phyloP scores from a whole-genome alignment of 768 basidiomycete species.

The Lactifluus rugatus region DNA sequence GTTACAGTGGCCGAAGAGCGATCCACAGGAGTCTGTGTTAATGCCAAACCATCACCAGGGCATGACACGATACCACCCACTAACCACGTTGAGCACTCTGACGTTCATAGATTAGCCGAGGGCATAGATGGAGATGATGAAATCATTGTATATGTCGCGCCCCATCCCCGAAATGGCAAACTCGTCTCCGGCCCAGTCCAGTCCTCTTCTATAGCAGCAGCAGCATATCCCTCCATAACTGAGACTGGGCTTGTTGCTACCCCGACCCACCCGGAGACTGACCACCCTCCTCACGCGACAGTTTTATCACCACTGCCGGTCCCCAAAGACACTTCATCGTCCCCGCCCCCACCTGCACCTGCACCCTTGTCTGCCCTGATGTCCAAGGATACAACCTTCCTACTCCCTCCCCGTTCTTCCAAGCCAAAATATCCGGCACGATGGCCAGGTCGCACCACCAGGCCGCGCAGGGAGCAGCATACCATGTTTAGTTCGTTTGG shows the following conservation, averaged over 20 bases:
- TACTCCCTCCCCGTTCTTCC: conserved; percentile 25
- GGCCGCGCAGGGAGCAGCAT: conserved; percentile 23
- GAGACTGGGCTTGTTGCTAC: conserved; percentile 38
- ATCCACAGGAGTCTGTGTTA: conserved; percentile 32
- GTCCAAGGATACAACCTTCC: conserved; percentile 30
- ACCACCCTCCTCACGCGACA: not conserved
- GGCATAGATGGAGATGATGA: conserved; percentile 41
- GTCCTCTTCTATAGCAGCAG: not conserved
- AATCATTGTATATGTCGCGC: conserved; percentile 68
- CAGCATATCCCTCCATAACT: not conserved
- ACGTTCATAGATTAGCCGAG: conserved; percentile 7
- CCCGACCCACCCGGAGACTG: conserved; percentile 36
- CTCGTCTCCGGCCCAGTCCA: not conserved
- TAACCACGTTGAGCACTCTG: conserved; percentile 3
- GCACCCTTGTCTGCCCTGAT: conserved; percentile 17
- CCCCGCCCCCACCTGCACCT: not conserved
- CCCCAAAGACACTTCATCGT: not conserved
- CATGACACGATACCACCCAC: not conserved
- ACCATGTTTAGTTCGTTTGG: conserved; percentile 40
- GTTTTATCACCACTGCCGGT: not conserved
- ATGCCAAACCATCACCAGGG: conserved; percentile 21
- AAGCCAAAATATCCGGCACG: conserved; percentile 22
- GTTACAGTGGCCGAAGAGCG: conserved; percentile 26
- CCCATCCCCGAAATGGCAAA: conserved; percentile 43
- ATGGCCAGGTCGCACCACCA: conserved; percentile 14